phyloP scores from a whole-genome alignment of 192 early-diverging fungal genomes.

The Geranomyces variabilis region DNA sequence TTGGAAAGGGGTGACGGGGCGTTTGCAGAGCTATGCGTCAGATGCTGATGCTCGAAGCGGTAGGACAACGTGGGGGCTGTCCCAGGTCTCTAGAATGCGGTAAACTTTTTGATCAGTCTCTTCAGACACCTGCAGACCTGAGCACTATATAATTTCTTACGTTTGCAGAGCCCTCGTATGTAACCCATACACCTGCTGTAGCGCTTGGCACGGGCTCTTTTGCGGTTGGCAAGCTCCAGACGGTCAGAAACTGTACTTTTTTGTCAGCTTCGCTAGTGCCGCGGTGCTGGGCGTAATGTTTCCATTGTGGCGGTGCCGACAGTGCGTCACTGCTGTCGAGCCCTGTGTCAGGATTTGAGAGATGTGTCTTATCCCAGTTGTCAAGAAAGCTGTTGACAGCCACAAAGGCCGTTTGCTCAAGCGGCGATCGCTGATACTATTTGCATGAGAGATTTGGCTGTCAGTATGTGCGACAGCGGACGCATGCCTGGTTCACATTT shows the following conservation, averaged over 20 bases:
- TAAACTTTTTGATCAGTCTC: background rate
- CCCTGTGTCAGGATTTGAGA: background rate
- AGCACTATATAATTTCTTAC: too few relatives aligned
- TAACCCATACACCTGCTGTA: conserved; percentile 46
- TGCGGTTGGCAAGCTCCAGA: conserved; percentile 41
- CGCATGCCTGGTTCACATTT: background rate
- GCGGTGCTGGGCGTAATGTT: conserved; percentile 11
- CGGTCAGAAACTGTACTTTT: conserved; percentile 36
- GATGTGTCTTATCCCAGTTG: conserved; percentile 14
- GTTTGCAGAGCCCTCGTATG: conserved; percentile 11
- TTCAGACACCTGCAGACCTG: too few relatives aligned
- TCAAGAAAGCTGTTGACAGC: conserved; percentile 14
- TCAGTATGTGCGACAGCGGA: background rate
- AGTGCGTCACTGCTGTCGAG: background rate
- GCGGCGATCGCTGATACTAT: background rate
- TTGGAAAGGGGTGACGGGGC: background rate
- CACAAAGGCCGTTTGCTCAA: conserved; percentile 1
- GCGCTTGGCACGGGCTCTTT: conserved; percentile 41
- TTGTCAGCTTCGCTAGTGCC: conserved; percentile 10
- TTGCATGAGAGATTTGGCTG: too few relatives aligned
- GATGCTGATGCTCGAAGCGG: conserved; percentile 42
- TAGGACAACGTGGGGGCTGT: conserved; percentile 24
- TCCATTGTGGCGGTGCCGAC: conserved; percentile 20
- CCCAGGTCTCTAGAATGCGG: background rate
- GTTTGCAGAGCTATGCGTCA: conserved; percentile 28